Conservation (phyloP, 1,284 basidiomycete genomes). For the Austropuccinia psidii region DNA sequence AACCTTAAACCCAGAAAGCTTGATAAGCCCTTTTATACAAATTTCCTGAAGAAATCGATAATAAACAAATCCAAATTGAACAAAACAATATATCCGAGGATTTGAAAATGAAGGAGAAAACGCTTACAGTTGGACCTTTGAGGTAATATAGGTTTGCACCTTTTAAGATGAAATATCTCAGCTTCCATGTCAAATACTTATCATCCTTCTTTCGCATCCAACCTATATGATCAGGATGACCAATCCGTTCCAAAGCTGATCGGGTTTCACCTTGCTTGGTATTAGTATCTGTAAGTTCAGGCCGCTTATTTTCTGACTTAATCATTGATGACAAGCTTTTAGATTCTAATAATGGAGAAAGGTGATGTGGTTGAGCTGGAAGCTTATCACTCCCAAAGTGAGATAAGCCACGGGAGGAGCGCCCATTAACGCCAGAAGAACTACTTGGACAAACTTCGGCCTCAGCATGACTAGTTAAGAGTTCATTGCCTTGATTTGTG, state of each 20-base stretch:
- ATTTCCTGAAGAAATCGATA: slow-evolving; percentile 58
- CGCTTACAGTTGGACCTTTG: slow-evolving; percentile 63
- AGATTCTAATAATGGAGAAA: slow-evolving; percentile 38
- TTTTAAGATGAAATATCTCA: slow-evolving; percentile 87
- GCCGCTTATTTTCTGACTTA: slow-evolving; percentile 50
- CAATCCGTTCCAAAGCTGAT: slow-evolving; percentile 72
- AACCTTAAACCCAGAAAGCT: slow-evolving; percentile 85
- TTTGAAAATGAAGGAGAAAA: background rate
- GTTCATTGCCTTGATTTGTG: too few relatives aligned
- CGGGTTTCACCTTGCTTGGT: slow-evolving; percentile 36
- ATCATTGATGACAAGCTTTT: slow-evolving; percentile 38
- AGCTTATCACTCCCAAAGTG: slow-evolving; percentile 28
- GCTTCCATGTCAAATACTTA: slow-evolving; percentile 86
- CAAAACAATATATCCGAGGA: background rate
- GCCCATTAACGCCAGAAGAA: background rate
- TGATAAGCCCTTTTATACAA: slow-evolving; percentile 90
- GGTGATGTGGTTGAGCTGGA: slow-evolving; percentile 44
- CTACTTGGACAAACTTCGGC: background rate
- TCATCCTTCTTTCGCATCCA: slow-evolving; percentile 97
- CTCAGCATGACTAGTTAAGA: background rate
- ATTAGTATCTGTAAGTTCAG: slow-evolving; percentile 53
- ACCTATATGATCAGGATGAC: slow-evolving; percentile 73
- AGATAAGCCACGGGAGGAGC: background rate
- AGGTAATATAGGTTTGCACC: slow-evolving; percentile 80
- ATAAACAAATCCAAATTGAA: slow-evolving; percentile 41